phyloP scores from a whole-genome alignment of 768 basidiomycete genomes.

The Phallus indusiatus region DNA sequence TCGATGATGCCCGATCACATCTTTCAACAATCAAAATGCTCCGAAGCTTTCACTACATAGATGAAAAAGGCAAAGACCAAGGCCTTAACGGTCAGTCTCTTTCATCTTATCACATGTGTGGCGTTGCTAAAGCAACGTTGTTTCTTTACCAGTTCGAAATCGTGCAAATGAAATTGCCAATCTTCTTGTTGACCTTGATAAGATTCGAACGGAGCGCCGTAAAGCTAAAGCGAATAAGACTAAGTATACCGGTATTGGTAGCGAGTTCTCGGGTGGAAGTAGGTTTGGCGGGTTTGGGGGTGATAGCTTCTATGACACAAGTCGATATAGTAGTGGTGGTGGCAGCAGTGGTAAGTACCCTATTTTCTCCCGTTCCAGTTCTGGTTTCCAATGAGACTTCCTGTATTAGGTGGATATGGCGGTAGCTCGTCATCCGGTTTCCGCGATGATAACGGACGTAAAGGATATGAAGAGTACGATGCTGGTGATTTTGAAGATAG shows the following conservation, averaged over 20 bases:
- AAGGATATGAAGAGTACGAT: slow-evolving; percentile 87
- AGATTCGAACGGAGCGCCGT: slow-evolving; percentile 77
- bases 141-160: slow-evolving; percentile 70
- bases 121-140: neutral
- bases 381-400: slow-evolving; percentile 9
- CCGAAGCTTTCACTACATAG: slow-evolving; percentile 94
- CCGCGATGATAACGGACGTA: slow-evolving; percentile 45
- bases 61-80: slow-evolving; percentile 98
- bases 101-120: neutral
- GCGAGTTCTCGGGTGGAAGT: slow-evolving; percentile 54
- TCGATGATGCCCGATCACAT: slow-evolving; percentile 94
- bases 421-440: slow-evolving; percentile 41
- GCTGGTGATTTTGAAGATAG: slow-evolving; percentile 87
- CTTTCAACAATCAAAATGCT: slow-evolving; percentile 96
- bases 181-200: slow-evolving; percentile 83
- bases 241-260: slow-evolving; percentile 86
- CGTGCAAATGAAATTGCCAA: slow-evolving; percentile 90
- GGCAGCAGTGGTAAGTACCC: slow-evolving; percentile 21
- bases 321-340: slow-evolving; percentile 20
- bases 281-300: slow-evolving; percentile 66
- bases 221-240: slow-evolving; percentile 86
- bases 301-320: slow-evolving; percentile 30
- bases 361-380: slow-evolving; percentile 1
- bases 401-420: slow-evolving; percentile 27
- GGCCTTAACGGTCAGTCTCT: slow-evolving; percentile 77